phyloP scores from a whole-genome alignment of 1,284 basidiomycete genomes.

The Pyrrhoderma noxium region DNA sequence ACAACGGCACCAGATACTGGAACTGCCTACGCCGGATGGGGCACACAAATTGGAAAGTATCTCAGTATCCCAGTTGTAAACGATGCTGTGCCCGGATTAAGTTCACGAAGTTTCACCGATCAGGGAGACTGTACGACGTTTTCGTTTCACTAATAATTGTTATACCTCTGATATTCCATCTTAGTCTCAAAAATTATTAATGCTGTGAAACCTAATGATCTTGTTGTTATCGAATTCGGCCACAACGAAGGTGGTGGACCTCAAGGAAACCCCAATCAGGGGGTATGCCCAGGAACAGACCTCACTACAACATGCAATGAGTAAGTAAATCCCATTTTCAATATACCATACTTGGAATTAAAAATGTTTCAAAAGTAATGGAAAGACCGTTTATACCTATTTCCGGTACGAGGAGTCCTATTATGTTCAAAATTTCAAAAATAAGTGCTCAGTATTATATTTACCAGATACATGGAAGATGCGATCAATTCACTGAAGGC shows the following conservation, averaged over 20 bases:
- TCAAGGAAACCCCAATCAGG: conserved; percentile 22
- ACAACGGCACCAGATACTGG: conserved; percentile 29
- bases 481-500: conserved; percentile 15
- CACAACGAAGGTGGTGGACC: conserved; percentile 35
- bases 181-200: conserved; percentile 8
- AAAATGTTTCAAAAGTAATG: conserved; percentile 1
- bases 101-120: conserved; percentile 40
- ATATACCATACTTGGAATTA: background rate
- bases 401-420: background rate
- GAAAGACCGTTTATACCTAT: conserved; percentile 4
- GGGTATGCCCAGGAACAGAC: conserved; percentile 21
- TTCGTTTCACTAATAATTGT: no score
- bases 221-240: conserved; percentile 39
- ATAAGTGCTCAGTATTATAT: background rate
- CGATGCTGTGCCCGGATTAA: conserved; percentile 38
- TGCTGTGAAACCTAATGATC: conserved; percentile 27
- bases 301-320: conserved; percentile 27
- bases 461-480: conserved; percentile 18
- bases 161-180: background rate
- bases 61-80: conserved; percentile 38
- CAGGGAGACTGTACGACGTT: conserved; percentile 30
- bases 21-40: conserved; percentile 34
- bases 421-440: no score
- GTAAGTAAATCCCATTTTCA: background rate
- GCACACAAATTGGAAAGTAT: conserved; percentile 36